These are phyloP conservation scores for Capsicum baccatum DNA, from an alignment of 257 asterid genomes.

Conservation along the genomic window DNA sequence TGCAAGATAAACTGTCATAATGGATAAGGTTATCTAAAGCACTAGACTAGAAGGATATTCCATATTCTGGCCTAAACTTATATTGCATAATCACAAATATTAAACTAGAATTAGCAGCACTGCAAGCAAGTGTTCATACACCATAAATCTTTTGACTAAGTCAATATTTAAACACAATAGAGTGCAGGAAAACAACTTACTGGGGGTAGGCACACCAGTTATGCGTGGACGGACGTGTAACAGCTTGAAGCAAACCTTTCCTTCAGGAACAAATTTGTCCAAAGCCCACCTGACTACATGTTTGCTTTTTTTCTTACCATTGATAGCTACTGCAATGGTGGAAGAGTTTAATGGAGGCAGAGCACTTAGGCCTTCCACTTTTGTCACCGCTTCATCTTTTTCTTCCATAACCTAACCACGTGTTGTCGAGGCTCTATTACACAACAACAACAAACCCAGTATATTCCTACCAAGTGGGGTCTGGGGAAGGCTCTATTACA, in stretches of 20 bases:
- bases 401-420: constrained; percentile 20
- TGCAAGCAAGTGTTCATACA: neutral
- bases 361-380: constrained; percentile 42
- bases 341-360: constrained; percentile 42
- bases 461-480: too few relatives aligned
- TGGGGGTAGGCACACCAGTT: constrained; percentile 73
- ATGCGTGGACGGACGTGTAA: constrained; percentile 69
- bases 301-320: constrained; percentile 64
- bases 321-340: constrained; percentile 63
- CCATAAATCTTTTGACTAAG: constrained; percentile 9
- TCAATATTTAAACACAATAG: neutral
- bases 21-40: neutral
- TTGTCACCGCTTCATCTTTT: neutral
- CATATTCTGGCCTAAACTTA: too few relatives aligned
- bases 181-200: constrained; percentile 51
- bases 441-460: neutral
- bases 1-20: constrained; percentile 7
- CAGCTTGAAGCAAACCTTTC: constrained; percentile 59
- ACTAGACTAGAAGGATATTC: neutral
- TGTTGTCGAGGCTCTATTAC: neutral
- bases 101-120: too few relatives aligned
- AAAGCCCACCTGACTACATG: constrained; percentile 78
- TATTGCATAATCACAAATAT: too few relatives aligned
- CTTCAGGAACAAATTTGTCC: constrained; percentile 87
- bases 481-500: neutral